A percentile compares a stretch with the other conserved stretches of the same genome.
Evolutionary conservation across 805 yeast species (phyloP).

Genomic region (Blastobotrys chiropterorum): DNA sequence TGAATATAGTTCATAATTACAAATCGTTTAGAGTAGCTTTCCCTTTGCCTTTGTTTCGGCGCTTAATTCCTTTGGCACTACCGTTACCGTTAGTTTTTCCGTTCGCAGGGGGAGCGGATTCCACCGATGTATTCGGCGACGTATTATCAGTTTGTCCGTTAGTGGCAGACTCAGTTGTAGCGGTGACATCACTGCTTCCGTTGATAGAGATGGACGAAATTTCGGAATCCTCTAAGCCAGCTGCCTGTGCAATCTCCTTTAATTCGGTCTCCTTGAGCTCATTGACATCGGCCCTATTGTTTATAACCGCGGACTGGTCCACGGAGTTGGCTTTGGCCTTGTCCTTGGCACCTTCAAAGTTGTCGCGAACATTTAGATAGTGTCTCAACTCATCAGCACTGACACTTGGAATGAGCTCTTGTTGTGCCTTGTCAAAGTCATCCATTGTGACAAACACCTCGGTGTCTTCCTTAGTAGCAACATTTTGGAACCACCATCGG

Average conservation of each 20-base stretch:
- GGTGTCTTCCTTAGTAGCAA: constrained; percentile 60
- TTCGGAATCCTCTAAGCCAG: neutral
- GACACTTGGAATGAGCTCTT: constrained; percentile 74
- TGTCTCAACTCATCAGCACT: constrained; percentile 82
- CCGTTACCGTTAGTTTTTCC: neutral
- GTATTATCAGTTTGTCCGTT: neutral
- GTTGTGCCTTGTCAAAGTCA: constrained; percentile 74
- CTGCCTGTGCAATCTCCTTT: neutral
- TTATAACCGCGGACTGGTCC: neutral
- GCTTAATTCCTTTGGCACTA: neutral
- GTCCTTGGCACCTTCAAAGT: constrained; percentile 66
- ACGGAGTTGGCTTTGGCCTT: neutral
- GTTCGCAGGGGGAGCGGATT: neutral
- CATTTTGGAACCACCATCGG: constrained; percentile 86
- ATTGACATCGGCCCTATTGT: neutral
- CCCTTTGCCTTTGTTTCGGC: neutral
- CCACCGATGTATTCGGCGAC: neutral
- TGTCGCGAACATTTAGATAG: constrained; percentile 69
- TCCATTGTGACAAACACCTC: constrained; percentile 59
- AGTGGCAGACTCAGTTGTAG: neutral
- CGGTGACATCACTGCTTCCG: neutral
- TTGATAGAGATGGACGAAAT: neutral
- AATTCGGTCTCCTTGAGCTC: neutral
- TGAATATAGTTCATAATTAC: neutral
- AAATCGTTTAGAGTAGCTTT: neutral